Evolutionary conservation across 1,139 yeast species (phyloP).

Genomic region (Kurtzmaniella quercitrusa): DNA sequence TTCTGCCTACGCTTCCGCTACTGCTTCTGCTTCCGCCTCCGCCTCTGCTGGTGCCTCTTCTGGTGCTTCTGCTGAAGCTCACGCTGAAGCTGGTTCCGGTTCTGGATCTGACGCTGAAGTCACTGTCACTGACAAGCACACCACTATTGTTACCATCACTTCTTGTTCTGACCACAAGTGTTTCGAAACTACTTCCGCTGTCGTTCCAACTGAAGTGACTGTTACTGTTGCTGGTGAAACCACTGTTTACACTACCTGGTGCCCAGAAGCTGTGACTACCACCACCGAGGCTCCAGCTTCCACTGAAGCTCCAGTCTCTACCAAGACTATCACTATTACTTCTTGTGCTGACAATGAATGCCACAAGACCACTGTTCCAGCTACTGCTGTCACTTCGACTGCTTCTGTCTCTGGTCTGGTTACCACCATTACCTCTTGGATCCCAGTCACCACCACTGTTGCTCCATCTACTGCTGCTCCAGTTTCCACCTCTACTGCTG

Average conservation of each 20-base stretch:
- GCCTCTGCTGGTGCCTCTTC: constrained; percentile 8
- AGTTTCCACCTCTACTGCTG: constrained; percentile 10
- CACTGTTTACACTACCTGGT: constrained; percentile 10
- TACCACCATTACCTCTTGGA: constrained; percentile 10
- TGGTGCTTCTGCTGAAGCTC: constrained; percentile 8
- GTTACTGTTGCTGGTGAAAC: constrained; percentile 9
- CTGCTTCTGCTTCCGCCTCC: constrained; percentile 27
- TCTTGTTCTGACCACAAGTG: constrained; percentile 12
- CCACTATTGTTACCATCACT: constrained; percentile 9
- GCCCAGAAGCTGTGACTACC: constrained; percentile 8
- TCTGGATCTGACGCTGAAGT: constrained; percentile 4
- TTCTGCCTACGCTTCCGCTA: constrained; percentile 19
- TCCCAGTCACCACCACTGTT: constrained; percentile 11
- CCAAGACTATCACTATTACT: constrained; percentile 7
- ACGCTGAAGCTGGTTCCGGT: constrained; percentile 9
- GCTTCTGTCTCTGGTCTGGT: constrained; percentile 12
- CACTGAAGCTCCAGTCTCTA: constrained; percentile 6
- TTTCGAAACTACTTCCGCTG: constrained; percentile 5
- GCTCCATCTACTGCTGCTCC: constrained; percentile 10
- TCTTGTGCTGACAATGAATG: constrained; percentile 13
- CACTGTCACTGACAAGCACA: constrained; percentile 6
- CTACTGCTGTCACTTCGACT: constrained; percentile 10
- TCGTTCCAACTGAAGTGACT: constrained; percentile 10
- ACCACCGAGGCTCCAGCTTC: constrained; percentile 11
- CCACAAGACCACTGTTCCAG: constrained; percentile 16